Percentiles rank a stretch among this genome's conserved stretches.
These are phyloP conservation scores for Leccinum fibrillosum DNA, from an alignment of 768 basidiomycete species.

Conservation along the genomic window DNA sequence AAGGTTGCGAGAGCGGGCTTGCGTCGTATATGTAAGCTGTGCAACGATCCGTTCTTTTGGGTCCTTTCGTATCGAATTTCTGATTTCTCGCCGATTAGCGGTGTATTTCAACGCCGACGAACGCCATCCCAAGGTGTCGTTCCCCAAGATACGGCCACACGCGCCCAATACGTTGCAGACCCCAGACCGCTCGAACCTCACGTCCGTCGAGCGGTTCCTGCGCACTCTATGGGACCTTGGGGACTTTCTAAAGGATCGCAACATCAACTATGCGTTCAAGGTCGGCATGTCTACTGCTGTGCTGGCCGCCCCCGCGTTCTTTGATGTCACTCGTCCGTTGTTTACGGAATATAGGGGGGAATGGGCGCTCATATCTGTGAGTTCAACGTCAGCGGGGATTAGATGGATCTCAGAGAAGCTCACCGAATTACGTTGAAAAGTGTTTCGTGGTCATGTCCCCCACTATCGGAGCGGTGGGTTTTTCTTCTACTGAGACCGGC, in stretches of 20 bases:
- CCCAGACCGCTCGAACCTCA: constrained; percentile 59
- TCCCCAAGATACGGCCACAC: constrained; percentile 80
- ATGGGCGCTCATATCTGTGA: constrained; percentile 92
- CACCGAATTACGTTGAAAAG: constrained; percentile 32
- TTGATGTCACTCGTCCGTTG: constrained; percentile 67
- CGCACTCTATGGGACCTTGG: constrained; percentile 75
- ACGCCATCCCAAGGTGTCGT: constrained; percentile 54
- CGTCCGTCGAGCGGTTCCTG: constrained; percentile 57
- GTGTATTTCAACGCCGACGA: constrained; percentile 50
- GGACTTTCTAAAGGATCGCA: constrained; percentile 59
- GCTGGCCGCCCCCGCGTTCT: constrained; percentile 85
- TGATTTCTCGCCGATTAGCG: constrained; percentile 31
- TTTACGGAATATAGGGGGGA: constrained; percentile 87
- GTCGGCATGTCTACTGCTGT: constrained; percentile 80
- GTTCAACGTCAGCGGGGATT: constrained; percentile 24
- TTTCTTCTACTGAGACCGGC: background rate
- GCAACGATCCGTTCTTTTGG: background rate
- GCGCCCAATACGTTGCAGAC: constrained; percentile 86
- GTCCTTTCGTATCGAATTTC: constrained; percentile 1
- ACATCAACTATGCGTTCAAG: constrained; percentile 86
- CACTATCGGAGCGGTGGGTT: constrained; percentile 76
- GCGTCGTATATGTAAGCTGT: constrained; percentile 42
- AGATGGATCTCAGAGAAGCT: constrained; percentile 1
- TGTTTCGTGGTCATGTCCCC: constrained; percentile 91
- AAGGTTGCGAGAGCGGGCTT: constrained; percentile 22